Evolutionary conservation across 1,139 yeast genomes (phyloP).

Genomic region (Suhomyces coccinellae): DNA sequence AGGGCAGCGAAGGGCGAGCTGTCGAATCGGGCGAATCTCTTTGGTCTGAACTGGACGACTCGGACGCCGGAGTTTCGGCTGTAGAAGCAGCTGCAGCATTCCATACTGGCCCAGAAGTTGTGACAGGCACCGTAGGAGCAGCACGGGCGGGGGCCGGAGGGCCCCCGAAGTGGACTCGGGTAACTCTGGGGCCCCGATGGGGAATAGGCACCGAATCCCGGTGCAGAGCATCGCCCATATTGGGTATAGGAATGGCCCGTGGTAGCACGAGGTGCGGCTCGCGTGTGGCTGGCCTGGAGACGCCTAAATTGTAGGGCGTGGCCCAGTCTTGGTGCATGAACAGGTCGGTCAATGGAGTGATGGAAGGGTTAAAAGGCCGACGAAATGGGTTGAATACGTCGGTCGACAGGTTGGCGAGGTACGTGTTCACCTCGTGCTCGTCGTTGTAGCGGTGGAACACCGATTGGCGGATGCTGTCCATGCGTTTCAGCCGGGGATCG

Average conservation of each 20-base stretch:
- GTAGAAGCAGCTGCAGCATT: background rate
- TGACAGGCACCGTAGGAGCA: background rate
- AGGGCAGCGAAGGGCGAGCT: background rate
- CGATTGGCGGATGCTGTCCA: conserved; percentile 12
- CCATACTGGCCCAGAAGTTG: background rate
- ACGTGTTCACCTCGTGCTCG: conserved; percentile 23
- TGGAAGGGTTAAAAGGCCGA: conserved; percentile 37
- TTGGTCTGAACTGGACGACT: too few relatives aligned
- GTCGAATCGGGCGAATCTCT: background rate
- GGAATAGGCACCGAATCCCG: background rate
- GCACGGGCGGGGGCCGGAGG: background rate
- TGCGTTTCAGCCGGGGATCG: conserved; percentile 22
- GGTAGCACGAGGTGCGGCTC: conserved; percentile 25
- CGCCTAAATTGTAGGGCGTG: conserved; percentile 20
- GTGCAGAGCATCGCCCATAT: background rate
- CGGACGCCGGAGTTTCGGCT: too few relatives aligned
- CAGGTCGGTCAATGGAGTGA: conserved; percentile 47
- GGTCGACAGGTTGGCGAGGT: conserved; percentile 34
- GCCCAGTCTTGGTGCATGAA: conserved; percentile 43
- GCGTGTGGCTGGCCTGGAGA: conserved; percentile 6
- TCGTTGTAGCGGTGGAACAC: conserved; percentile 16
- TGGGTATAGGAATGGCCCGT: conserved; percentile 32
- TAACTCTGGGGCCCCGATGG: too few relatives aligned
- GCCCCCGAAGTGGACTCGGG: background rate
- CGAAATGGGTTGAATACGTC: conserved; percentile 41